Conservation (phyloP, 495 filamentous ascomycete genomes). For the Hyphodiscus hymeniophilus region DNA sequence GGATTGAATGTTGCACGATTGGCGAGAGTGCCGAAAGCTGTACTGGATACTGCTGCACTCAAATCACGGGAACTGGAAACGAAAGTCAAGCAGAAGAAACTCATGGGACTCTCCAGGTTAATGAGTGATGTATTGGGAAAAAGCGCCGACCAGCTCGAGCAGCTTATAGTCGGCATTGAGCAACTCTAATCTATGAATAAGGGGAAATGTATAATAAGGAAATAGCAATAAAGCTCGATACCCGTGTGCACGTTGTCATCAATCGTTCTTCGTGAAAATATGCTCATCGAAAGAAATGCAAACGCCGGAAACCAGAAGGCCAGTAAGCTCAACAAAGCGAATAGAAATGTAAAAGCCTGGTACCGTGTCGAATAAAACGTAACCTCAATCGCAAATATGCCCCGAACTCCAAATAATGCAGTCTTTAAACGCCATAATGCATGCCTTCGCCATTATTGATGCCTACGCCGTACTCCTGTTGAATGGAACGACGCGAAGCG, state of each 20-base stretch:
- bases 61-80: constrained; percentile 80
- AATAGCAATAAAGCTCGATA: constrained; percentile 9
- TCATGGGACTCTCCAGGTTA: constrained; percentile 38
- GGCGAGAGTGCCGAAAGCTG: constrained; percentile 67
- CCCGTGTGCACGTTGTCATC: background rate
- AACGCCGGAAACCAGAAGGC: constrained; percentile 7
- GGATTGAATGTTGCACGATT: constrained; percentile 88
- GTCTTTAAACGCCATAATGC: constrained; percentile 3
- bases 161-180: constrained; percentile 20
- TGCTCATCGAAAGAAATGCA: constrained; percentile 2
- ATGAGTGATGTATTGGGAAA: constrained; percentile 30
- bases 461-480: constrained; percentile 1
- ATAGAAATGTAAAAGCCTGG: background rate
- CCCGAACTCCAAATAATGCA: background rate
- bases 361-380: background rate
- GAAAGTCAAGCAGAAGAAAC: constrained; percentile 50
- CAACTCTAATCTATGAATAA: constrained; percentile 13
- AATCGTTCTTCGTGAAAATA: background rate
- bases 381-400: no score
- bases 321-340: background rate
- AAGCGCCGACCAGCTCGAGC: constrained; percentile 12
- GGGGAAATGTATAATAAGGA: background rate
- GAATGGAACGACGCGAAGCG: background rate
- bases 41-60: constrained; percentile 67
- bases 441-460: constrained; percentile 4